Base-by-base conservation (phyloP, 345 rosid genomes). In the Excoecaria cochinchinensis region DNA sequence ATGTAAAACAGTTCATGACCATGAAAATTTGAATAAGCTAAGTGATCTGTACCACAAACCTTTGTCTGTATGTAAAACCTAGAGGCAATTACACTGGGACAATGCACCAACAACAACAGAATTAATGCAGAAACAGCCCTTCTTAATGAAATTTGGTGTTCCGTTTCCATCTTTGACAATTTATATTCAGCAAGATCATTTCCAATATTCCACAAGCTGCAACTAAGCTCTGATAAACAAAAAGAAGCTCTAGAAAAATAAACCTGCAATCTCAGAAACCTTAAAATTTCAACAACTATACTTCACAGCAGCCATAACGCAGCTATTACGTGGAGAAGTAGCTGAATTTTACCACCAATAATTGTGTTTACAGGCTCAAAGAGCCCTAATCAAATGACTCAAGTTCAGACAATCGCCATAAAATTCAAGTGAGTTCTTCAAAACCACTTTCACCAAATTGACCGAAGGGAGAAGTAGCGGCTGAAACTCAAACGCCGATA, bases 1-100 rank as follows among this genome's bases (percentile, higher is more conserved):
- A 95, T 76, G 60, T 82, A 87, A 82, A 88, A 82, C 75, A 82
- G 65, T 60, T 82, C 85, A 60, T 68, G 53, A 68, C 84, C 89
- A 38, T 77, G 50, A 72, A 71, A 75, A 78, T 78, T 83, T 56
- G 80, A 82, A 80, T 84, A 89, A 7, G 82, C 82, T 16, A 92
- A 81, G 70, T 78, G 89, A 79, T 86, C 90, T 67, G 82, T 74
- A 0, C 87, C 84, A 69, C 95, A 91, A 78, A 84, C 76, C 77
- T 74, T 88, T 1, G 88, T 85, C 68, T 89, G 80, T 55, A 85
- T 81, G 71, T 72, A 72, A 38, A 83, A 48, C 59, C 84, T 74
- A 36, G 84, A 79, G 66, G 85, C 88, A 73, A 71, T 75, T 71
- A 84, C 79, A 67, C 66, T 83, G 19, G 67, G 81, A 55, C 81